Conservation (phyloP, 805 yeast species). For the Candida berthetii region DNA sequence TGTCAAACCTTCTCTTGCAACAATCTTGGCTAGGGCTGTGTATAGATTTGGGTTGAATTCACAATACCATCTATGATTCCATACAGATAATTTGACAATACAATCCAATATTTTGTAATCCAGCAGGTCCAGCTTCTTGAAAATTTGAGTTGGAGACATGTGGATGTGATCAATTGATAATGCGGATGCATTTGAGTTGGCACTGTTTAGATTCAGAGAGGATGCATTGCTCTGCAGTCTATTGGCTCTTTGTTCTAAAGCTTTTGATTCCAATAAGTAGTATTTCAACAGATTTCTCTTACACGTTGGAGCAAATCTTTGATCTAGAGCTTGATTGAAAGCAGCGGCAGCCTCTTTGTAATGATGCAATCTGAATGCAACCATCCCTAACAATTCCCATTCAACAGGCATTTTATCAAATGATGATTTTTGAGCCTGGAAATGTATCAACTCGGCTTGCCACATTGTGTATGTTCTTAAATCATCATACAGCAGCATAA, state of each 20-base stretch:
- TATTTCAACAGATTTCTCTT: conserved; percentile 67
- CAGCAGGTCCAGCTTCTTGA: conserved; percentile 3
- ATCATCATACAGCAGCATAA: conserved; percentile 67
- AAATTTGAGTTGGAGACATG: conserved; percentile 14
- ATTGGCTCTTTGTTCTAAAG: conserved; percentile 13
- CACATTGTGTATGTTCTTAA: conserved; percentile 81
- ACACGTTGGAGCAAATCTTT: conserved; percentile 76
- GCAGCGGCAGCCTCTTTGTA: conserved; percentile 84
- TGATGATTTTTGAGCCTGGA: conserved; percentile 79
- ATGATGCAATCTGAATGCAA: conserved; percentile 83
- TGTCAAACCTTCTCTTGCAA: conserved; percentile 71
- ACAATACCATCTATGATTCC: conserved; percentile 97
- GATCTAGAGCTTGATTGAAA: conserved; percentile 61
- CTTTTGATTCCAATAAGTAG: conserved; percentile 44
- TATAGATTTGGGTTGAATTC: conserved; percentile 75
- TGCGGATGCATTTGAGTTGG: conserved; percentile 14
- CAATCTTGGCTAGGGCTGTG: conserved; percentile 50
- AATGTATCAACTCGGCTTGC: conserved; percentile 88
- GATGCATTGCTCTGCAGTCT: background rate
- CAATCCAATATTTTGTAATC: conserved; percentile 60
- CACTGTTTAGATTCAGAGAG: conserved; percentile 5
- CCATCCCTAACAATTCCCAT: conserved; percentile 88
- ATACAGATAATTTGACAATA: conserved; percentile 77
- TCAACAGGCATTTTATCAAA: conserved; percentile 76
- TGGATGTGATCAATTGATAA: conserved; percentile 7